phyloP scores from a whole-genome alignment of 108 stramenopile species.

The Fragilaria radians region DNA sequence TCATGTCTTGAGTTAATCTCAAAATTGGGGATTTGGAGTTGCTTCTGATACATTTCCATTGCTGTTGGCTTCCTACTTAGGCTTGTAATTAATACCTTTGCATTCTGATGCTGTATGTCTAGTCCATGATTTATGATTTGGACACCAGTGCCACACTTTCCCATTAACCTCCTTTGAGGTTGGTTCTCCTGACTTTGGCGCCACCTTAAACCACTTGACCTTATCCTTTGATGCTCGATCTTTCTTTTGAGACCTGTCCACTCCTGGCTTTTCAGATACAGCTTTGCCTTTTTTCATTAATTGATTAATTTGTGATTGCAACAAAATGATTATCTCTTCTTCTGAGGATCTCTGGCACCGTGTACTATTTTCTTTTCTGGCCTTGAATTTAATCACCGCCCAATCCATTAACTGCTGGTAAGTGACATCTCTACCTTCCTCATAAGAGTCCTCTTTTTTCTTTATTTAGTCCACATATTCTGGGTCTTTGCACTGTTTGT shows the following conservation, averaged over 20 bases:
- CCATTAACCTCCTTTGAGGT: background rate
- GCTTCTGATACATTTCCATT: background rate
- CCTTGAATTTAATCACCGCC: too few relatives aligned
- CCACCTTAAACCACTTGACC: background rate
- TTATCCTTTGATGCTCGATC: conserved; percentile 6
- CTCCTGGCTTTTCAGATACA: background rate
- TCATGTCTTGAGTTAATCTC: background rate
- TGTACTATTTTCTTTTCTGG: background rate
- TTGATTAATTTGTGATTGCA: conserved; percentile 10
- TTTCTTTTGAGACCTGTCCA: background rate
- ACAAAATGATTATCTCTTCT: conserved; percentile 21
- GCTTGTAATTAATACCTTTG: background rate
- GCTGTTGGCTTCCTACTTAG: background rate
- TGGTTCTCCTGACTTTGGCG: background rate
- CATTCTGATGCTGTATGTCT: background rate
- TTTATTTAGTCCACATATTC: conserved; percentile 14
- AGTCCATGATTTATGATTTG: background rate
- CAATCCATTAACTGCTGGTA: too few relatives aligned
- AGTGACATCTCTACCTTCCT: conserved; percentile 9
- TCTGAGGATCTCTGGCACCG: conserved; percentile 7
- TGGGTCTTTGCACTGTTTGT: conserved; percentile 4
- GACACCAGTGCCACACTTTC: background rate
- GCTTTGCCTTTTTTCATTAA: conserved; percentile 10
- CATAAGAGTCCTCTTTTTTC: conserved; percentile 13
- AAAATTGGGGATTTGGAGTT: background rate